Percentiles rank a stretch among this genome's conserved stretches.
Evolutionary conservation across 2,329 filamentous ascomycete genomes (phyloP).

Genomic region (Anisogramma anomala): DNA sequence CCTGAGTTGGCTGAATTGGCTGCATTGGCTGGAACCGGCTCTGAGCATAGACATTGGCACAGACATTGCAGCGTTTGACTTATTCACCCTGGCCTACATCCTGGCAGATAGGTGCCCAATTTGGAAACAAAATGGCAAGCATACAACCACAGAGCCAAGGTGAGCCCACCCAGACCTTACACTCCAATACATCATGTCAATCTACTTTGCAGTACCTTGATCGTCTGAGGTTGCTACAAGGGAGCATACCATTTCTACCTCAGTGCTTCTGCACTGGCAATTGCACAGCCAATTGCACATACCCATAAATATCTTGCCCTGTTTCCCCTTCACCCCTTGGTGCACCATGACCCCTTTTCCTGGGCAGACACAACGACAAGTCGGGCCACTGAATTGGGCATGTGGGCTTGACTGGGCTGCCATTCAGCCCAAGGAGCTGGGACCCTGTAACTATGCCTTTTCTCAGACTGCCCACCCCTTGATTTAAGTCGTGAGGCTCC

Average conservation of each 20-base stretch:
- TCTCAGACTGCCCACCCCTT: neutral
- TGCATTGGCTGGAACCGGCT: too few species aligned
- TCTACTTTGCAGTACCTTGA: too few species aligned
- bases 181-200: constrained; percentile 1
- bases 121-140: constrained; percentile 9
- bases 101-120: neutral
- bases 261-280: too few species aligned
- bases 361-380: neutral
- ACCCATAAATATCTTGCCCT: too few species aligned
- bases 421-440: neutral
- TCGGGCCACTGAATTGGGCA: neutral
- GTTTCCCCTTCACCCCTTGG: too few species aligned
- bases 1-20: too few species aligned
- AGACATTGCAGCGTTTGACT: neutral
- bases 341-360: neutral
- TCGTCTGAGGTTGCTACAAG: neutral
- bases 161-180: constrained; percentile 9
- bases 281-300: too few species aligned
- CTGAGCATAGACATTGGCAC: too few species aligned
- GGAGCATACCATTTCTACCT: neutral
- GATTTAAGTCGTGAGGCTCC: too few species aligned
- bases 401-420: neutral
- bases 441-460: neutral
- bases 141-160: constrained; percentile 12
- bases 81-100: constrained; percentile 8